Base-by-base conservation (phyloP, 441 rosid genomes). In the California macrophylla region DNA sequence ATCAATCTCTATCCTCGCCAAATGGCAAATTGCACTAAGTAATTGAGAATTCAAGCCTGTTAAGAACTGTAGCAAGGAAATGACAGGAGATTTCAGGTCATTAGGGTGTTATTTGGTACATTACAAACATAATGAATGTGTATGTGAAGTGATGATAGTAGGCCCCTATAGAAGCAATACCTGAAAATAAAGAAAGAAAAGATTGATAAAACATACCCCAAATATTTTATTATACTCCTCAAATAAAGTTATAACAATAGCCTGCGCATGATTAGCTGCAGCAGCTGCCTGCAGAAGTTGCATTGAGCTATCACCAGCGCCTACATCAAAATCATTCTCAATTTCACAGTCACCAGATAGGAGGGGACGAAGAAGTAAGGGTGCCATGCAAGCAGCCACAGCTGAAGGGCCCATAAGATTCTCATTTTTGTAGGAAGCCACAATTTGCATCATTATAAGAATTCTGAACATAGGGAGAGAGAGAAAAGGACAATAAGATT, bases 371-470 rank as follows among this genome's bases (percentile, higher is more conserved):
- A 95, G 96, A 82, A 92, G 97, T 76, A 95, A 84, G 73, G 99
- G 99, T 72, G 97, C 99, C 98, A 92, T 92, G 83, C 99, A 92
- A 75, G 98, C 99, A 56, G 99, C 97, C 73, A 95, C 99, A 21
- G 99, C 98, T 66, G 97, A 89, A 75, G 87, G 71, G 89, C 96
- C 92, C 99, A 95, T 95, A 76, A 90, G 86, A 78, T 92, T 95
- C 77, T 72, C 85, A 68, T 77, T 73, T 86, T 84, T 91, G 77
- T 85, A 80, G 71, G 92, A 86, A 78, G 98, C 91, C 74, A 95
- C 85, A 71, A 71, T 67, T 86, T 86, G 93, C 99, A 95, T 95
- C 99, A 95, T 91, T 75, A 71, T 68, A 72, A 95, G 87, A 77
- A 92, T 92, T 86, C 99, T 94, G 82, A 79, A 81, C 64, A 50